phyloP scores from a whole-genome alignment of 2,329 filamentous ascomycete species.

The Colletotrichum liaoningense region DNA sequence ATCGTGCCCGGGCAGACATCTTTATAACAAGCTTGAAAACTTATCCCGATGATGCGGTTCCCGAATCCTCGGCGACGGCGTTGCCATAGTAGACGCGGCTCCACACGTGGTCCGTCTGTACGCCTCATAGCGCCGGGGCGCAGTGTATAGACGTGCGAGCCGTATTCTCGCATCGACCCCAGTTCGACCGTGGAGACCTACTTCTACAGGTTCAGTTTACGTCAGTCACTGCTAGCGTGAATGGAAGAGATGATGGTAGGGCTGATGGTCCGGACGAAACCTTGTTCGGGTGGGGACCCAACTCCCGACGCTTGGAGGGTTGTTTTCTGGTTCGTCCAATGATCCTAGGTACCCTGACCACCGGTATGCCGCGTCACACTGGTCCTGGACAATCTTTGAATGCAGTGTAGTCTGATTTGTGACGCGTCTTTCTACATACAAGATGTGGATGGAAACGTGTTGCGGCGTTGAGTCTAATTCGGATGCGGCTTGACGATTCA shows the following conservation, averaged over 20 bases:
- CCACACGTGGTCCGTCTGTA: slow-evolving; percentile 2
- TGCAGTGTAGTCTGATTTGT: not conserved
- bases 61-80: not conserved
- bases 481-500: no score
- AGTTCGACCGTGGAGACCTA: not conserved
- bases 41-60: no score
- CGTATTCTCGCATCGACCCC: slow-evolving; percentile 13
- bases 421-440: not conserved
- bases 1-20: not conserved
- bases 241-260: not conserved
- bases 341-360: not conserved
- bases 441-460: no score
- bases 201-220: not conserved
- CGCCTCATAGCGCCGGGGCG: slow-evolving; percentile 27
- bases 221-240: not conserved
- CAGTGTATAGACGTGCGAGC: not conserved
- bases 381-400: slow-evolving; percentile 1
- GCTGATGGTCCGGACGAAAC: slow-evolving; percentile 6
- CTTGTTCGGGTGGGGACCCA: slow-evolving; percentile 5
- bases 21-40: not conserved
- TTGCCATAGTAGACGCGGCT: not conserved
- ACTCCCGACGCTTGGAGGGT: not conserved
- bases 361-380: not conserved
- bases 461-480: not conserved
- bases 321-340: slow-evolving; percentile 6